phyloP scores from a whole-genome alignment of 352 stramenopile genomes.

The Aphanomyces stellatus region DNA sequence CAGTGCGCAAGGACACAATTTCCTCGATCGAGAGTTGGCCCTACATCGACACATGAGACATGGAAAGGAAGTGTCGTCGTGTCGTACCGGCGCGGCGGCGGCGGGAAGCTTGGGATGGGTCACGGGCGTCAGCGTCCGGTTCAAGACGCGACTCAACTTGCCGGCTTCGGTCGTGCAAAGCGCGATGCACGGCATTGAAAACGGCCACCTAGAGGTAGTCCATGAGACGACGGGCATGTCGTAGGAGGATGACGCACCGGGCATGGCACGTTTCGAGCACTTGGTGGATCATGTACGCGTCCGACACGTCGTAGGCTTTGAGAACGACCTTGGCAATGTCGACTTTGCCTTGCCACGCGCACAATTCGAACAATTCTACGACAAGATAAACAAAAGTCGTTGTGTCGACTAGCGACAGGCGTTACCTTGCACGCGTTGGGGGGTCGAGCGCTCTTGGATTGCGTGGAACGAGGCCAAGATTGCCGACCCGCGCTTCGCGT shows the following conservation, averaged over 20 bases:
- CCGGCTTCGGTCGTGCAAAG: constrained; percentile 90
- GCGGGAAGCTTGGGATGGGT: constrained; percentile 90
- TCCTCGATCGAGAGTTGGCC: constrained; percentile 93
- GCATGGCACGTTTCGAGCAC: constrained; percentile 43
- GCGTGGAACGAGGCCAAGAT: constrained; percentile 78
- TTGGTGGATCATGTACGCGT: constrained; percentile 82
- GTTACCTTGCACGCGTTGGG: background rate
- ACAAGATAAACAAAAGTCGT: too few species aligned
- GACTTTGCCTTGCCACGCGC: constrained; percentile 51
- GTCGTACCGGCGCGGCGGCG: constrained; percentile 76
- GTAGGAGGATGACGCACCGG: background rate
- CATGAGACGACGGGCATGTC: background rate
- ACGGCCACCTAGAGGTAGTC: constrained; percentile 27
- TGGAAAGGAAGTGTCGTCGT: background rate
- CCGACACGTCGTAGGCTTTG: constrained; percentile 68
- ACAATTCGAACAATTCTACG: constrained; percentile 53
- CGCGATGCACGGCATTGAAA: constrained; percentile 90
- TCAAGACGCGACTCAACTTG: constrained; percentile 91
- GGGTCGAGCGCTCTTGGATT: constrained; percentile 37
- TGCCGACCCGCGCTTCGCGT: constrained; percentile 32
- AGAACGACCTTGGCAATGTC: constrained; percentile 90
- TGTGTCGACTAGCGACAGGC: background rate
- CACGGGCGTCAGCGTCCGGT: constrained; percentile 93
- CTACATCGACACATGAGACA: background rate
- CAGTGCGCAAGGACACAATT: constrained; percentile 84